Conservation (phyloP, 225 moss, liverwort and hornwort genomes). For the Pseudoscleropodium purum region DNA sequence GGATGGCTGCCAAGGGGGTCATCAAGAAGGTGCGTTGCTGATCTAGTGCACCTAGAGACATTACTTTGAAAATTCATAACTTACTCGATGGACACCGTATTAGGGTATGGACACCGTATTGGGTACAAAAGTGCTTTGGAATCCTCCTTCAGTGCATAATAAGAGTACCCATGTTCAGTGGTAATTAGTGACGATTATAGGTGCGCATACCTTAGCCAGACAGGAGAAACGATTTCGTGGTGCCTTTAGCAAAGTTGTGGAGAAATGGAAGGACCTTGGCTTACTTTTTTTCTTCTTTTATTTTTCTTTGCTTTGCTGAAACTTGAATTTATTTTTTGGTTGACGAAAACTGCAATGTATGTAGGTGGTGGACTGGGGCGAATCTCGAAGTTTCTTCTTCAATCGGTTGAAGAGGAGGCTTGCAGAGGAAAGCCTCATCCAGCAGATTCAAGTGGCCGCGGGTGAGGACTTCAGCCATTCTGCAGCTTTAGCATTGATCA, state of each 20-base stretch:
- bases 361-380: conserved; percentile 73
- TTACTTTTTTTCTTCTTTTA: too few species aligned
- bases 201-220: neutral
- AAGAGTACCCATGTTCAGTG: neutral
- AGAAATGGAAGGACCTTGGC: neutral
- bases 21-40: conserved; percentile 50
- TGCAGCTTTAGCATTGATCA: conserved; percentile 48
- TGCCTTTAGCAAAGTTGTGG: neutral
- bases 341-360: neutral
- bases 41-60: neutral
- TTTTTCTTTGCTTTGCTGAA: neutral
- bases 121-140: neutral
- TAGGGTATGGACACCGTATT: too few species aligned
- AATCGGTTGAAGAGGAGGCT: conserved; percentile 74
- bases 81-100: neutral
- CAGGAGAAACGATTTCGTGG: neutral
- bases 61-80: neutral
- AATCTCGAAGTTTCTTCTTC: conserved; percentile 75
- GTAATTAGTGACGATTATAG: neutral
- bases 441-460: conserved; percentile 51
- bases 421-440: conserved; percentile 62
- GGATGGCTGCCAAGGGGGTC: conserved; percentile 92
- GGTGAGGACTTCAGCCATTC: conserved; percentile 38
- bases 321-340: neutral
- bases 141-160: neutral